Conservation (phyloP, 2,329 filamentous ascomycete genomes). For the Pyrenochaeta sp. region DNA sequence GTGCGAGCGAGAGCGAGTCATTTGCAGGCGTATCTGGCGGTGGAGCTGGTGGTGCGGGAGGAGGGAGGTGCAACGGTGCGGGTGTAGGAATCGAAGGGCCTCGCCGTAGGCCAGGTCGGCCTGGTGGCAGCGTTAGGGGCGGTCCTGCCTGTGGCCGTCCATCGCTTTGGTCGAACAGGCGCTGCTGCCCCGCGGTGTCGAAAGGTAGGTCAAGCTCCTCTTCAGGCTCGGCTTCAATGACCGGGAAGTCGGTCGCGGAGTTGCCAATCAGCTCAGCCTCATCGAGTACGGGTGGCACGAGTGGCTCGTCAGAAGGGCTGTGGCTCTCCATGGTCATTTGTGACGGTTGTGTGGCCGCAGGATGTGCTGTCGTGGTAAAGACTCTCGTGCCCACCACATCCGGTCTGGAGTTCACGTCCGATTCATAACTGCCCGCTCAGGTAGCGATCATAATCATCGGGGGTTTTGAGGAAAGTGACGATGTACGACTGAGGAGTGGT, state of each 20-base stretch:
- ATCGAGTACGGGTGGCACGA: conserved; percentile 48
- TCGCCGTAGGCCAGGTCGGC: conserved; percentile 51
- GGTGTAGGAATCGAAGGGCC: conserved; percentile 51
- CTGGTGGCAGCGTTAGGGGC: conserved; percentile 30
- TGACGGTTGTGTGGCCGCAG: conserved; percentile 16
- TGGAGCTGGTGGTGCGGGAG: conserved; percentile 49
- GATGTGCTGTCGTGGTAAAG: conserved; percentile 20
- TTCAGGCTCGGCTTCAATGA: conserved; percentile 41
- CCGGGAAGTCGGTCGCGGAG: conserved; percentile 36
- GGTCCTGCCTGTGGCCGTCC: conserved; percentile 13
- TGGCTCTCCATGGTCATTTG: conserved; percentile 37
- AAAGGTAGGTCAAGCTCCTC: conserved; percentile 46
- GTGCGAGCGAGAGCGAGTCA: conserved; percentile 58
- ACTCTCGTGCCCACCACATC: conserved; percentile 35
- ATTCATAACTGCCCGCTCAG: conserved; percentile 20
- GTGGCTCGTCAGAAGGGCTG: conserved; percentile 33
- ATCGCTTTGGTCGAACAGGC: conserved; percentile 33
- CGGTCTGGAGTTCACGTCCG: conserved; percentile 25
- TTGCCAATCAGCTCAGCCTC: conserved; percentile 48
- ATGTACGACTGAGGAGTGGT: conserved; percentile 10
- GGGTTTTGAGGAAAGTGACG: background rate
- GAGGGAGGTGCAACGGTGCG: conserved; percentile 55
- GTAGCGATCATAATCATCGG: background rate
- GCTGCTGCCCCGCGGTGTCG: conserved; percentile 47
- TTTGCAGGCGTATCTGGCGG: conserved; percentile 44